Conservation (phyloP, 139 green algal species). For the Yamagishiella unicocca region DNA sequence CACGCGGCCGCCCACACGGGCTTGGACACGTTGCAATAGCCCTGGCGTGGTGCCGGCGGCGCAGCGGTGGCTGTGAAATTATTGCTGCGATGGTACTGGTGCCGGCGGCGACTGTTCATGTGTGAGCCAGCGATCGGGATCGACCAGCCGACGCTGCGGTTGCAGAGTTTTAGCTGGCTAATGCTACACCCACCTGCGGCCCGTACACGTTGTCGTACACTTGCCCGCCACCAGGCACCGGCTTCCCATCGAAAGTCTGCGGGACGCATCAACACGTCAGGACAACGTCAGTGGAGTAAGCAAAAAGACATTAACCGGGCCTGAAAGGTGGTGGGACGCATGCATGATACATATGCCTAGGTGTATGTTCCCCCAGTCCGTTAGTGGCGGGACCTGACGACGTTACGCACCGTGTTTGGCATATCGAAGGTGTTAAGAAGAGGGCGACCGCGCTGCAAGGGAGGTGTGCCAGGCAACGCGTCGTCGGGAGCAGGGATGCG, state of each 20-base stretch:
- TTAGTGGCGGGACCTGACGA: too few species aligned
- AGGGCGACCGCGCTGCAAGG: slow-evolving; percentile 43
- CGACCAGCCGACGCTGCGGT: too few species aligned
- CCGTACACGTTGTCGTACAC: slow-evolving; percentile 41
- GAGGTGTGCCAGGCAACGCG: slow-evolving; percentile 51
- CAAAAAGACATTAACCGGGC: too few species aligned
- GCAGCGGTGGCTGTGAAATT: too few species aligned
- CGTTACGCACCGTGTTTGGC: slow-evolving; percentile 6
- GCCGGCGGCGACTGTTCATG: too few species aligned
- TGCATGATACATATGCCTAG: too few species aligned
- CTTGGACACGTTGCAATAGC: slow-evolving; percentile 39
- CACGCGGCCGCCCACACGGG: slow-evolving; percentile 37
- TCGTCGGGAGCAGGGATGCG: slow-evolving; percentile 51
- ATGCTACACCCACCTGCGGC: background rate
- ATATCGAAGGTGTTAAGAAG: slow-evolving; percentile 25
- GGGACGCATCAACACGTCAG: background rate
- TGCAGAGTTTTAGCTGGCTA: too few species aligned
- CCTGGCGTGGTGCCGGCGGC: slow-evolving; percentile 19
- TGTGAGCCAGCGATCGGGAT: too few species aligned
- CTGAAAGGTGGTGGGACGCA: too few species aligned
- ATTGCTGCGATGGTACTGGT: too few species aligned
- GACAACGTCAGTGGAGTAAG: too few species aligned
- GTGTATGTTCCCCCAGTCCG: too few species aligned
- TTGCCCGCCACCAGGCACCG: background rate
- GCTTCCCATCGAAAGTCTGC: slow-evolving; percentile 23